Evolutionary conservation across 2,329 filamentous ascomycete species (phyloP), one percentile per base, ranked within the genome.

Genomic region (Beauveria varroae): DNA sequence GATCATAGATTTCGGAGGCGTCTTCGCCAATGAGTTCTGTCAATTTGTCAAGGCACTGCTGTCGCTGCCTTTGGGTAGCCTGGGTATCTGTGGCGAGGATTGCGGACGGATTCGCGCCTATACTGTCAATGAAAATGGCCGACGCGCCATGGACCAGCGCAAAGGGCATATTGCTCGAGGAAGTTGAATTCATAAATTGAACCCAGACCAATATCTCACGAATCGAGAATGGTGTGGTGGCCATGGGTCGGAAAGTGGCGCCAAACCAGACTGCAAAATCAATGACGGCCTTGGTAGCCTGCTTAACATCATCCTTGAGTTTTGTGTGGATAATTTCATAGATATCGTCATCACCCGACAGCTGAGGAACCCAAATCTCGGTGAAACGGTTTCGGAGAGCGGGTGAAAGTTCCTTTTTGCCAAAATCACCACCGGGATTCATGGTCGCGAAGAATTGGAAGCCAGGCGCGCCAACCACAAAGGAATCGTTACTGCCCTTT

Each of bases 401-500:
- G 3, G 95, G 95, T 1, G 95, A 99, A 14, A 99, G 82, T 73
- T 99, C 95, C 67, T 93, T 91, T 77, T 99, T 99, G 65, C 95
- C 95, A 72, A 98, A 99, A 71, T 99, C 95, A 51, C 96, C 95
- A 56, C 96, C 96, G 9, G 95, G 95, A 67, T 99, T 99, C 95
- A 99, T 99, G 0, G 95, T 99, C 3, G 95, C 93, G 63, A 99
- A 85, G 74, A 99, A 97, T 69, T 99, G 93, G 74, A 98, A 99
- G 0, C 89, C 90, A 46, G 88, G 80, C 12, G 81, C 75, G 6
- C 89, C 95, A 44, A 84, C 83, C 28, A 99, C 83, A 65, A 90
- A 86, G 0, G 92, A 92, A 71, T 96, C 87, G 5, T 89, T 82
- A 2, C 90, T 85, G 0, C 95, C 96, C 74, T 98, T 99, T 72